These are phyloP conservation scores for Quercus cerris DNA, from an alignment of 306 rosid genomes.

Conservation along the genomic window DNA sequence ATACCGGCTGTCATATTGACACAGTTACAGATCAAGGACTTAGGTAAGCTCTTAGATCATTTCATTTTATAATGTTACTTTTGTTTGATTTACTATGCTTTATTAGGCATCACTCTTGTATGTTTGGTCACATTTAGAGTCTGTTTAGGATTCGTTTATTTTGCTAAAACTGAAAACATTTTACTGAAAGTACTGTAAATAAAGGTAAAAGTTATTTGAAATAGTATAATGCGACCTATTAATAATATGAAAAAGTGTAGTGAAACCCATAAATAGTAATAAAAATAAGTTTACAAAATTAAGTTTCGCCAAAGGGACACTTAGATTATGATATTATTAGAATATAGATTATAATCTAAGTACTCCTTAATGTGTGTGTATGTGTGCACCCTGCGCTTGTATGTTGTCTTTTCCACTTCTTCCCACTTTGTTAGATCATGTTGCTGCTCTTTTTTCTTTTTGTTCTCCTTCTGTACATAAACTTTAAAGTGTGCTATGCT, in stretches of 20 bases:
- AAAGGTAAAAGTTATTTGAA: too few relatives aligned
- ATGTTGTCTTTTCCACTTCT: not conserved
- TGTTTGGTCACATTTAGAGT: not conserved
- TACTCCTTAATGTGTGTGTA: not conserved
- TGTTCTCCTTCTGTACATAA: not conserved
- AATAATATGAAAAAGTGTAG: too few relatives aligned
- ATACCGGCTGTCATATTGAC: conserved; percentile 81
- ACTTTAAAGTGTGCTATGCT: not conserved
- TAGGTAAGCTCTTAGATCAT: conserved; percentile 41
- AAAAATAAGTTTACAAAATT: too few relatives aligned
- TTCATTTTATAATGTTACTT: not conserved
- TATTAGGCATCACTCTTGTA: not conserved
- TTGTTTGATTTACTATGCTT: not conserved
- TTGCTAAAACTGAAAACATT: too few relatives aligned
- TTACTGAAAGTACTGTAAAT: too few relatives aligned
- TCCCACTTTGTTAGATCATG: not conserved
- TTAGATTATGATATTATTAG: not conserved
- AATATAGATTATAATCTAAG: not conserved
- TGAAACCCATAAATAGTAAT: too few relatives aligned
- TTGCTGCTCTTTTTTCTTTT: not conserved
- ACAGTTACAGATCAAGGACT: conserved; percentile 79
- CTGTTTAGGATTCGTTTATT: too few relatives aligned
- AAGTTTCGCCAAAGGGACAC: too few relatives aligned
- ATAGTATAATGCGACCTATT: accelerated
- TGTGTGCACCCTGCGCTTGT: not conserved